Conservation (phyloP, 768 basidiomycete species). For the Suillus americanus region DNA sequence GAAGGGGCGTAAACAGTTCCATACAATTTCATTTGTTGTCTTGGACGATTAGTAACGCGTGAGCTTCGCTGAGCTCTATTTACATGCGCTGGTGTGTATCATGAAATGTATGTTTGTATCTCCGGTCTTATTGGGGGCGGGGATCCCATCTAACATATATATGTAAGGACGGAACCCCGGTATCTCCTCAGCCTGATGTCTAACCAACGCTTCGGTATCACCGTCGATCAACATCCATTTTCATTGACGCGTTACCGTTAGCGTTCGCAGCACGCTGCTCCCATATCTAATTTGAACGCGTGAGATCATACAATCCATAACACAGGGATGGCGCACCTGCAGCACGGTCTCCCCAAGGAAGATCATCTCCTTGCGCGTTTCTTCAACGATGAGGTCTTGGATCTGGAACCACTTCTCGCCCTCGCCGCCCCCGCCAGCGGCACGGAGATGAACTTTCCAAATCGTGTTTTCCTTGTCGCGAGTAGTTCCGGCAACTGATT, state of each 20-base stretch:
- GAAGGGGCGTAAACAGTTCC: not conserved
- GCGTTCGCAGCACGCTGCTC: constrained; percentile 44
- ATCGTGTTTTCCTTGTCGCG: constrained; percentile 88
- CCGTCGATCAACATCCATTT: constrained; percentile 35
- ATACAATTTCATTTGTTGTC: constrained; percentile 1
- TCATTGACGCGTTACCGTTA: constrained; percentile 17
- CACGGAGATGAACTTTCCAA: constrained; percentile 89
- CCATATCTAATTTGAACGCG: constrained; percentile 51
- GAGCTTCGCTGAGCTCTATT: constrained; percentile 5
- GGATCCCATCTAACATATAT: not conserved
- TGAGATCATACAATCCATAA: constrained; percentile 12
- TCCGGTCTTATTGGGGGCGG: constrained; percentile 2
- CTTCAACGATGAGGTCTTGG: constrained; percentile 94
- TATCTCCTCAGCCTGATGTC: constrained; percentile 25
- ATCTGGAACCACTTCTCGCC: constrained; percentile 95
- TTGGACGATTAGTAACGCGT: not conserved
- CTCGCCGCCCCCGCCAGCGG: constrained; percentile 73
- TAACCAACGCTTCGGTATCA: constrained; percentile 10
- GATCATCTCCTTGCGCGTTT: constrained; percentile 97
- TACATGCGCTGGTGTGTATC: constrained; percentile 4
- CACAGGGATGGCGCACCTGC: constrained; percentile 57
- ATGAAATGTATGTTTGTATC: constrained; percentile 7
- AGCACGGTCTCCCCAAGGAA: constrained; percentile 95
- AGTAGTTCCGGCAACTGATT: constrained; percentile 94
- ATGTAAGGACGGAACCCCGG: constrained; percentile 17